Conservation (phyloP, 768 basidiomycete genomes). For the Pleurotus giganteus region DNA sequence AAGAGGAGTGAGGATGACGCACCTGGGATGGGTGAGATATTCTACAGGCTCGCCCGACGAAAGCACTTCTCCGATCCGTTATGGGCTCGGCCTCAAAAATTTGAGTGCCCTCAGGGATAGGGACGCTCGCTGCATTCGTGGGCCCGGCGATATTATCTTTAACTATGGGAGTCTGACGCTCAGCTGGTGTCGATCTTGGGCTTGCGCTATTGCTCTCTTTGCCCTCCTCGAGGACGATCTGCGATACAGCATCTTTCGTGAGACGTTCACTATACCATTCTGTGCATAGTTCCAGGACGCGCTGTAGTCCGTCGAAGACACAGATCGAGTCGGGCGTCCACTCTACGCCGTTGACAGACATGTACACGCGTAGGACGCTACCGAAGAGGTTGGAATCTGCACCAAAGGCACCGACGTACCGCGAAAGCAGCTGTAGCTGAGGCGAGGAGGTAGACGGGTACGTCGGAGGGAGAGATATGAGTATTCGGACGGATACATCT, state of each 20-base stretch:
- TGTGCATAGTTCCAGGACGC: slow-evolving; percentile 61
- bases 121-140: slow-evolving; percentile 19
- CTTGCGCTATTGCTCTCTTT: slow-evolving; percentile 24
- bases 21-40: slow-evolving; percentile 80
- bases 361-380: slow-evolving; percentile 73
- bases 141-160: slow-evolving; percentile 12
- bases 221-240: slow-evolving; percentile 54
- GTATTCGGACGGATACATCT: slow-evolving; percentile 46
- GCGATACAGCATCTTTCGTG: slow-evolving; percentile 51
- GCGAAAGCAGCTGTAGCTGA: slow-evolving; percentile 81
- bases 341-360: slow-evolving; percentile 74
- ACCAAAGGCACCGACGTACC: slow-evolving; percentile 79
- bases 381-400: slow-evolving; percentile 76
- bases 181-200: slow-evolving; percentile 1
- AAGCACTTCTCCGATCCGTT: slow-evolving; percentile 79
- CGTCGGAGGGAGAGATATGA: slow-evolving; percentile 54
- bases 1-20: neutral
- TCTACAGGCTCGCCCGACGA: slow-evolving; percentile 81
- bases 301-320: slow-evolving; percentile 86
- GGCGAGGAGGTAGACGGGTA: slow-evolving; percentile 75
- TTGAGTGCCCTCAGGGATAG: slow-evolving; percentile 58
- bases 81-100: slow-evolving; percentile 79
- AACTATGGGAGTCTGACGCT: slow-evolving; percentile 5
- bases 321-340: slow-evolving; percentile 74
- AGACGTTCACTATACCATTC: slow-evolving; percentile 73